These are phyloP conservation scores for Lepidium sativum DNA, from an alignment of 345 rosid genomes.

Conservation along the genomic window DNA sequence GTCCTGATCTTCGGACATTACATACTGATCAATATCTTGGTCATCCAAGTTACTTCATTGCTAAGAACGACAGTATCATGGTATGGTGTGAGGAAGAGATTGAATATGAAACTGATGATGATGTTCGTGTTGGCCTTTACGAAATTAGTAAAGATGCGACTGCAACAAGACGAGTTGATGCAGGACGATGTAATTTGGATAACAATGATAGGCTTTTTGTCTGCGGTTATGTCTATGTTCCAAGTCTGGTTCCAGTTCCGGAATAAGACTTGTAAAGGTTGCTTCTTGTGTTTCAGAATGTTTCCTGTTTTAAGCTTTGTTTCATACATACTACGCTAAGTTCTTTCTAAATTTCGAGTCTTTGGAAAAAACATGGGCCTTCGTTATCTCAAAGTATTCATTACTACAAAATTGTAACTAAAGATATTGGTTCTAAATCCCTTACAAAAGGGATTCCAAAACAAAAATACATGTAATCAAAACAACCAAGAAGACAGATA, in stretches of 20 bases:
- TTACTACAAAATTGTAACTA: constrained; percentile 16
- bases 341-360: background rate
- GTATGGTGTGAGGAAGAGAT: constrained; percentile 11
- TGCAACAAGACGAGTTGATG: background rate
- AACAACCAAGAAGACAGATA: background rate
- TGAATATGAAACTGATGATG: background rate
- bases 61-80: background rate
- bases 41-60: constrained; percentile 23
- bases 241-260: constrained; percentile 23
- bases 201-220: background rate
- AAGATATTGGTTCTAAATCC: constrained; percentile 11
- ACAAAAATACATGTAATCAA: constrained; percentile 10
- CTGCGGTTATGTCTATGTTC: constrained; percentile 1
- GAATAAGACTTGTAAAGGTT: constrained; percentile 1
- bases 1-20: constrained; percentile 7
- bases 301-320: too few relatives aligned
- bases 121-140: background rate
- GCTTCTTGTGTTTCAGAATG: background rate
- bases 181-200: constrained; percentile 2
- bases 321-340: background rate
- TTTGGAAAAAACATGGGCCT: background rate
- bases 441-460: background rate
- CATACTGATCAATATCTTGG: constrained; percentile 15
- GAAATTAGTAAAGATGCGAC: constrained; percentile 13
- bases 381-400: constrained; percentile 14